Conservation (phyloP, 2,329 filamentous ascomycete species). For the Aspergillus ochraceoroseus region DNA sequence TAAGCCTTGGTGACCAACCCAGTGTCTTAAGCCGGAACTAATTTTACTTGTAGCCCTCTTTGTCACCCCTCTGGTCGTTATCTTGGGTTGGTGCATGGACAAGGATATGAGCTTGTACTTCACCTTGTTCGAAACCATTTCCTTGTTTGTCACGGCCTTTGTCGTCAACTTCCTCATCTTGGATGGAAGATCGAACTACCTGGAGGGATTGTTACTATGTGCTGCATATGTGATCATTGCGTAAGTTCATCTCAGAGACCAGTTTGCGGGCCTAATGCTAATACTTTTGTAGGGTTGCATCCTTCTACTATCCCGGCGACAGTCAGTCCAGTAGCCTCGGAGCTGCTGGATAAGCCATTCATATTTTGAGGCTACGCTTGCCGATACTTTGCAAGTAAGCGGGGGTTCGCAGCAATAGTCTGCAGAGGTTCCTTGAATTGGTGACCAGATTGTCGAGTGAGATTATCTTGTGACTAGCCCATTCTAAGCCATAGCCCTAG, state of each 20-base stretch:
- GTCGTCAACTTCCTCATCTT: conserved; percentile 81
- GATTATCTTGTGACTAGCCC: no score
- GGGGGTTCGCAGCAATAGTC: no score
- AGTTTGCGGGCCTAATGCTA: conserved; percentile 1
- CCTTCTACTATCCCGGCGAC: conserved; percentile 37
- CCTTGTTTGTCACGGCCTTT: conserved; percentile 75
- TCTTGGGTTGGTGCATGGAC: conserved; percentile 73
- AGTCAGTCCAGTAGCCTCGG: conserved; percentile 27
- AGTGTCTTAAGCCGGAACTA: neutral
- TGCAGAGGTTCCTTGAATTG: no score
- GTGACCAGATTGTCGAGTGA: no score
- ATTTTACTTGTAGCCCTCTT: conserved; percentile 55
- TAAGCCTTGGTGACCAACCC: conserved; percentile 12
- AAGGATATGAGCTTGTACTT: conserved; percentile 64
- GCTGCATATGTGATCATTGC: conserved; percentile 77
- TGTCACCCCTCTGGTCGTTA: conserved; percentile 68
- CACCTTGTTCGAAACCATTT: conserved; percentile 60
- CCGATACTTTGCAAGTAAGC: no score
- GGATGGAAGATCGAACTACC: conserved; percentile 77
- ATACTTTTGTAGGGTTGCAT: conserved; percentile 39
- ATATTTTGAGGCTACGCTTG: no score
- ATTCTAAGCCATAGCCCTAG: no score
- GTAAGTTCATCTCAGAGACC: conserved; percentile 26
- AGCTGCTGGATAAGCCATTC: conserved; percentile 19
- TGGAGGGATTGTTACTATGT: conserved; percentile 71